These are phyloP conservation scores for Coemansia sp. DNA, from an alignment of 192 early-diverging fungal genomes.

Conservation along the genomic window DNA sequence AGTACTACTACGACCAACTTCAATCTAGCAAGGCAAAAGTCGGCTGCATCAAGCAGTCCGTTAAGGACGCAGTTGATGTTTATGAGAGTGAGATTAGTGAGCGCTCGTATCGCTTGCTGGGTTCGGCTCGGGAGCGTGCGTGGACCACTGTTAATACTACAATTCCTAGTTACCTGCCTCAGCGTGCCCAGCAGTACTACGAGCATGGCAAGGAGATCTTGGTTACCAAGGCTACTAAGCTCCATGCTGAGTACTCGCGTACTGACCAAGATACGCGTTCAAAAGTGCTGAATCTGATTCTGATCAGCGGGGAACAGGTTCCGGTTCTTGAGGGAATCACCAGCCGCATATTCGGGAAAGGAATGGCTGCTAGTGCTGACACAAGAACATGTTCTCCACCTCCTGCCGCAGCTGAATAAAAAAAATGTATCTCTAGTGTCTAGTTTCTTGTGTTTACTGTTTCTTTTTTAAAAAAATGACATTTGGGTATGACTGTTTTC, in stretches of 20 bases:
- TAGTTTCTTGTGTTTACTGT: constrained; percentile 13
- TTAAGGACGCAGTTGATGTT: constrained; percentile 43
- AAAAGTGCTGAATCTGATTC: constrained; percentile 51
- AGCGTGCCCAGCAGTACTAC: constrained; percentile 48
- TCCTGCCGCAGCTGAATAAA: not conserved
- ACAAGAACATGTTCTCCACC: constrained; percentile 9
- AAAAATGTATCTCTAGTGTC: not conserved
- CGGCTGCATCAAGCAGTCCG: constrained; percentile 39
- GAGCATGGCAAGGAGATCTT: constrained; percentile 50
- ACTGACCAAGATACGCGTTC: constrained; percentile 40
- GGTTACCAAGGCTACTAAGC: constrained; percentile 45
- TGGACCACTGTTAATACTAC: constrained; percentile 39
- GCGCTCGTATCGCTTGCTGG: constrained; percentile 36
- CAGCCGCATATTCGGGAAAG: constrained; percentile 48
- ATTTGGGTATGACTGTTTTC: not conserved
- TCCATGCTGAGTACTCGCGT: constrained; percentile 54
- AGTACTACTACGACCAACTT: constrained; percentile 42
- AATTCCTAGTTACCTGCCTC: constrained; percentile 45
- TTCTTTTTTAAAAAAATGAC: constrained; percentile 5
- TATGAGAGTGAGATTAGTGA: constrained; percentile 45
- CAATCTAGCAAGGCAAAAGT: constrained; percentile 36
- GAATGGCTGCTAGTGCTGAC: constrained; percentile 15
- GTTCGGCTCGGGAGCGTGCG: constrained; percentile 36
- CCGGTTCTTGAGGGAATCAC: constrained; percentile 48
- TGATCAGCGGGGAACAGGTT: constrained; percentile 53